Base-by-base conservation (phyloP, 768 basidiomycete species). In the Mycena venus region DNA sequence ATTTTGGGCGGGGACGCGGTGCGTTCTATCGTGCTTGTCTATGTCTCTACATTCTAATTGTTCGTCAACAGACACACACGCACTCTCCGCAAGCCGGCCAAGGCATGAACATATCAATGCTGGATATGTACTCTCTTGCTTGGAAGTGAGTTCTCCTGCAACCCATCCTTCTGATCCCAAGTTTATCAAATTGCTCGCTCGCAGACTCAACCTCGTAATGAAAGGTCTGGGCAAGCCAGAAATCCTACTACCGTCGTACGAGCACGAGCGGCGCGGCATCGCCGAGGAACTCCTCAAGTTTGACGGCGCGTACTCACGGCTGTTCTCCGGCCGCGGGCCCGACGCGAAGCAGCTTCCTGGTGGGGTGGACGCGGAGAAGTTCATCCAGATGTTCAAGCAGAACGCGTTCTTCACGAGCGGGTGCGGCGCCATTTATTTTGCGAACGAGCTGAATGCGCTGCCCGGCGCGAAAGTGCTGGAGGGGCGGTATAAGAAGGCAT, bases 241-340 rank as follows among this genome's bases (percentile, higher is more conserved):
- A 21, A 44, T 75, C 1, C 74, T 79, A 25, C 75, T 79, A 2
- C 68, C 71, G 12, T 75, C 84, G 79, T 86, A 86, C 76, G 84
- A 86, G 60, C 69, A 78, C 32, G 88, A 88, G 74, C 81, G 88
- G 10, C 82, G 84, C 60, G 80, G 80, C 36, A 81, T 79, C 72
- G 87, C 86, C 1, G 79, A 85, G 61, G 84, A 85, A 49, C 83
- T 88, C 36, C 86, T 87, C 77, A 78, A 84, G 55, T 85, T 85
- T 67, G 86, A 87, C 75, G 79, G 81, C 58, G 84, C 84, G 70
- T 85, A 86, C 75, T 80, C 82, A 15, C 79, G 81, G 11, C 75
- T 85, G 47, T 86, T 86, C 79, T 86, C 84, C 15, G 84, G 76
- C 1, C 73, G 75, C 44, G 72, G 72, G 1, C 53, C 65, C 47